phyloP scores from a whole-genome alignment of 441 rosid species.

The Bruguiera hainesii region DNA sequence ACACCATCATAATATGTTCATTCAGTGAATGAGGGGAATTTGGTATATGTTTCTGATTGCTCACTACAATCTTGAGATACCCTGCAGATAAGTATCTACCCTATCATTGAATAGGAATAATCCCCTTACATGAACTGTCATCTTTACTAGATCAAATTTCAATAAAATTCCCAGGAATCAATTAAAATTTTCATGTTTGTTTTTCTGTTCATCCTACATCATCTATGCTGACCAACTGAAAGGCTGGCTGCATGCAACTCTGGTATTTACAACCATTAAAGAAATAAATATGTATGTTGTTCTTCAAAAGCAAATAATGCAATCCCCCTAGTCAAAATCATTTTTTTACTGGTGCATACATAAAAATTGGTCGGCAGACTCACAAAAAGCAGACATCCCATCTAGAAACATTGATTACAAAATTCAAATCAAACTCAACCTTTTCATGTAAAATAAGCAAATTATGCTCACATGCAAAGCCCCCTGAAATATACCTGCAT shows the following conservation, averaged over 20 bases:
- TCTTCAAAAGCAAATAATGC: background rate
- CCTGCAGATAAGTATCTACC: background rate
- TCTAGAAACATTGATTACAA: background rate
- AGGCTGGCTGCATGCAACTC: background rate
- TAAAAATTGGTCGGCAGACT: too few species aligned
- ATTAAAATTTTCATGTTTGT: too few species aligned
- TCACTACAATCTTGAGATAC: background rate
- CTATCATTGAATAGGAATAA: too few species aligned
- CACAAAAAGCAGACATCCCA: too few species aligned
- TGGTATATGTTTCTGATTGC: background rate
- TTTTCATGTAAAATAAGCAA: background rate
- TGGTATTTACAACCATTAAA: background rate
- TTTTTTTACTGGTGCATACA: background rate
- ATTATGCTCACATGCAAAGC: background rate
- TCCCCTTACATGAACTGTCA: background rate
- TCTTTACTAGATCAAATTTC: background rate
- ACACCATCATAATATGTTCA: too few species aligned
- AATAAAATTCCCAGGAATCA: background rate
- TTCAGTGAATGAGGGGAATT: too few species aligned
- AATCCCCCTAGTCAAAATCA: background rate
- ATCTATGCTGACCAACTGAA: background rate
- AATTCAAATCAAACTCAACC: background rate
- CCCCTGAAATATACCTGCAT: constrained; percentile 44
- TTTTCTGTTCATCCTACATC: too few species aligned
- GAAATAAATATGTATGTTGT: background rate